Evolutionary conservation across 78 protist genomes (phyloP).

Genomic region (Capsaspora owczarzaki): DNA sequence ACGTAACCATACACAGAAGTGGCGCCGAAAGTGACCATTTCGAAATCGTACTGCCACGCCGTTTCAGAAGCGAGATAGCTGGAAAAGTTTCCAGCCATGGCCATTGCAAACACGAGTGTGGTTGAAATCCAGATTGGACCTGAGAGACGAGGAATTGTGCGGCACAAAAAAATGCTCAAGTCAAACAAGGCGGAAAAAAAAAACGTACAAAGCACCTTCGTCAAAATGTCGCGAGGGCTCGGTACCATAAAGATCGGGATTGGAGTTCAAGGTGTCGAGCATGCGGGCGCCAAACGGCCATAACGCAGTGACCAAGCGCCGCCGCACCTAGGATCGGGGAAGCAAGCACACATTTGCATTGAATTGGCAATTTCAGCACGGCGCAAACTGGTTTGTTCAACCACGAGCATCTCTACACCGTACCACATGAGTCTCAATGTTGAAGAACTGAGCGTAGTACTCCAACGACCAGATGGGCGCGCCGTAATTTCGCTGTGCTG

Average conservation of each 20-base stretch:
- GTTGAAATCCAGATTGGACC: background rate
- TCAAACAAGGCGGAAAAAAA: background rate
- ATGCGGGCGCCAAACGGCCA: background rate
- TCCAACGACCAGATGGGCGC: background rate
- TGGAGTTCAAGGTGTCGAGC: background rate
- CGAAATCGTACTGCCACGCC: background rate
- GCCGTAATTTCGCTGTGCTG: background rate
- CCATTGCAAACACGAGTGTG: background rate
- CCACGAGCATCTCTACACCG: background rate
- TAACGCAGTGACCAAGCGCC: background rate
- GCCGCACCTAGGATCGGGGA: background rate
- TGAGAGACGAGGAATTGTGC: background rate
- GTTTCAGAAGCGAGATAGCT: background rate
- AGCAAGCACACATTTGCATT: background rate
- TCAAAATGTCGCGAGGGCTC: background rate
- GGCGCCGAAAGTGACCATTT: background rate
- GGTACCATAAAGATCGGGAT: background rate
- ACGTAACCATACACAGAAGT: background rate
- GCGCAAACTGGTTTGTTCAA: background rate
- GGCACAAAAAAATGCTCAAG: background rate
- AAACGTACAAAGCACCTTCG: background rate
- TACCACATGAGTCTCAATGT: background rate
- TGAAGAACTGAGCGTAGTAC: background rate
- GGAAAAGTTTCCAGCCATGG: background rate
- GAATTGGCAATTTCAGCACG: background rate